Base-by-base conservation (phyloP, 495 filamentous ascomycete genomes). In the Eremomyces bilateralis region DNA sequence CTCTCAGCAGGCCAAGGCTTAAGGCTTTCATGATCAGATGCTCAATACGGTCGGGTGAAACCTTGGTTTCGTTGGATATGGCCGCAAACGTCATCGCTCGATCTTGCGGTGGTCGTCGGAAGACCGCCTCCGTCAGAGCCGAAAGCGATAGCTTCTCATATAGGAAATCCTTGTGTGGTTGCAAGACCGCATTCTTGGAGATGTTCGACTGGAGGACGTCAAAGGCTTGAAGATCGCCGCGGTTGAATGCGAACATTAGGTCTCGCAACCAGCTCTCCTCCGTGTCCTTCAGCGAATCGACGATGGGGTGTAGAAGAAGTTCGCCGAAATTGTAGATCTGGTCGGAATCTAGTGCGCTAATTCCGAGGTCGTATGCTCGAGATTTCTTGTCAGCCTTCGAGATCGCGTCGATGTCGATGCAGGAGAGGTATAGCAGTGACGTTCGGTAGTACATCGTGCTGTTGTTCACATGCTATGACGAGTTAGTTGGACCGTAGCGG, bases 251-350 rank as follows among this genome's bases (percentile, higher is more conserved):
- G 49, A 91, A 92, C 34, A 99, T 69, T 8, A 99, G 73, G 15
- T 93, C 79, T 36, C 79, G 76, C 19, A 99, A 70, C 88, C 88
- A 99, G 44, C 61, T 56, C 50, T 77, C 65, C 5, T 20, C 16
- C 21, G 71, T 67, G 34, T 69, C 59, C 29, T 58, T 63, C 35
- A 99, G 65, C 4, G 79, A 71, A 49, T 93, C 76, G 36, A 95
- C 73, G 48, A 99, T 90, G 4, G 88, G 90, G 59, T 99, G 88
- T 39, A 95, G 71, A 15, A 99, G 73, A 3, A 99, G 80, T 63
- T 99, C 88, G 55, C 88, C 88, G 42, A 99, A 99, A 65, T 95
- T 99, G 67, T 95, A 95, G 60, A 95, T 95, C 41, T 68, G 72
- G 51, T 84, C 80, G 33, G 82, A 92, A 21, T 93, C 76, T 6